phyloP scores from a whole-genome alignment of 495 filamentous ascomycete species.

The Daldinia caldariorum region DNA sequence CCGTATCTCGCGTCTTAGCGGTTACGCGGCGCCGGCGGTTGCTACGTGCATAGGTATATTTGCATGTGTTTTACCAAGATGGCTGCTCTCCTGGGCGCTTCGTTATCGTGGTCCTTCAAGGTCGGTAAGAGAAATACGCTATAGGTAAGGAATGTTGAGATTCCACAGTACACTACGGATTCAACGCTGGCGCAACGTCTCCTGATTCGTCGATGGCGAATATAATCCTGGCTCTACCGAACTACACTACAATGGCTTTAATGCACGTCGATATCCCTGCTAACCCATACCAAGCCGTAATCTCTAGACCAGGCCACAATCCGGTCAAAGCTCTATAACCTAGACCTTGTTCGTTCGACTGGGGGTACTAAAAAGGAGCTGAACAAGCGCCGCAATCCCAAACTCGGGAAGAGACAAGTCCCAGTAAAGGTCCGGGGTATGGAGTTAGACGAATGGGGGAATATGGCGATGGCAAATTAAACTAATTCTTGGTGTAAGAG shows the following conservation, averaged over 20 bases:
- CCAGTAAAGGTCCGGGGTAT: conserved; percentile 24
- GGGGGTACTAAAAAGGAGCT: conserved; percentile 18
- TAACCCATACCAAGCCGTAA: not conserved
- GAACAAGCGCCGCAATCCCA: conserved; percentile 13
- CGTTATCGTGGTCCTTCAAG: conserved; percentile 28
- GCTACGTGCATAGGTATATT: conserved; percentile 12
- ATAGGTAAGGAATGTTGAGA: conserved; percentile 7
- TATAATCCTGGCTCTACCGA: conserved; percentile 34
- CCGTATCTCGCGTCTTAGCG: conserved; percentile 14
- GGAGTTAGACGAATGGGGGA: conserved; percentile 32
- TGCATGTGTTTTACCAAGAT: conserved; percentile 15
- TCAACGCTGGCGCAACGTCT: conserved; percentile 15
- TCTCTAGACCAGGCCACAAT: not conserved
- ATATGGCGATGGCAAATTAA: conserved; percentile 6
- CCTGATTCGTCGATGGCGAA: conserved; percentile 32
- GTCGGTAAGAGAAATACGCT: conserved; percentile 19
- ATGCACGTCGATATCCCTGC: conserved; percentile 26
- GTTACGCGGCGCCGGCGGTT: conserved; percentile 24
- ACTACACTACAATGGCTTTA: conserved; percentile 34
- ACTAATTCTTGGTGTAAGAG: conserved; percentile 9
- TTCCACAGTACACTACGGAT: conserved; percentile 26
- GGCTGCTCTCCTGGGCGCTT: conserved; percentile 30
- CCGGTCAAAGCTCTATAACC: conserved; percentile 30
- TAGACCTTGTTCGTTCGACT: conserved; percentile 19
- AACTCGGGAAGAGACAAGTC: conserved; percentile 16